Evolutionary conservation across 2,329 filamentous ascomycete genomes (phyloP).

Genomic region (Ophiostoma ulmi): DNA sequence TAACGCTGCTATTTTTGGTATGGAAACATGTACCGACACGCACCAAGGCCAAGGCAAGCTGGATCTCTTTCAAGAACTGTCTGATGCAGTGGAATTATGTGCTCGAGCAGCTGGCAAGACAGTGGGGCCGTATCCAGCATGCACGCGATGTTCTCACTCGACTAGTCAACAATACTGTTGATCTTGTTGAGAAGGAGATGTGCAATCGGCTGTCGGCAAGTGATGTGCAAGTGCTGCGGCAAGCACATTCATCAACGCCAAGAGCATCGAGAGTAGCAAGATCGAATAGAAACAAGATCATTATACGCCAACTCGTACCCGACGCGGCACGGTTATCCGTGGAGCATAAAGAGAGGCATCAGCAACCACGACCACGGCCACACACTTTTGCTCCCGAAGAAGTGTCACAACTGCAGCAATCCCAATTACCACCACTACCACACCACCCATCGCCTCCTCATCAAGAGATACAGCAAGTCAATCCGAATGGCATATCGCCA

Average conservation of each 20-base stretch:
- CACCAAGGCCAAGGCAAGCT: conserved; percentile 21
- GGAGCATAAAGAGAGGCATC: not conserved
- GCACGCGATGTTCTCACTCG: conserved; percentile 20
- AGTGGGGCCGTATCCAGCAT: conserved; percentile 26
- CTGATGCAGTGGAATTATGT: conserved; percentile 29
- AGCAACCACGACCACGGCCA: not conserved
- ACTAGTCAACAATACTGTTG: conserved; percentile 23
- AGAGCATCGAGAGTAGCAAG: not conserved
- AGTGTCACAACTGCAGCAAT: not conserved
- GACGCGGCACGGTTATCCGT: not conserved
- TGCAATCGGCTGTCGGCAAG: conserved; percentile 19
- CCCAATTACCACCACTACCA: not conserved
- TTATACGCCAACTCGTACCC: not conserved
- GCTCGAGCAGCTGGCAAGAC: conserved; percentile 25
- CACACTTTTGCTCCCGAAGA: too few species aligned
- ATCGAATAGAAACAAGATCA: not conserved
- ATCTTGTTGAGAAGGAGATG: conserved; percentile 23
- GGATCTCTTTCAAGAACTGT: conserved; percentile 30
- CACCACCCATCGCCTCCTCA: not conserved
- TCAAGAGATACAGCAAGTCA: not conserved
- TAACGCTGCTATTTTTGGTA: conserved; percentile 29
- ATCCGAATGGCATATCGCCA: not conserved
- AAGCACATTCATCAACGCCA: not conserved
- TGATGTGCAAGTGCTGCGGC: not conserved
- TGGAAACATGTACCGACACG: conserved; percentile 22